Evolutionary conservation across 176 grass and related monocot species (phyloP).

Genomic region (Eremochloa ophiuroides): DNA sequence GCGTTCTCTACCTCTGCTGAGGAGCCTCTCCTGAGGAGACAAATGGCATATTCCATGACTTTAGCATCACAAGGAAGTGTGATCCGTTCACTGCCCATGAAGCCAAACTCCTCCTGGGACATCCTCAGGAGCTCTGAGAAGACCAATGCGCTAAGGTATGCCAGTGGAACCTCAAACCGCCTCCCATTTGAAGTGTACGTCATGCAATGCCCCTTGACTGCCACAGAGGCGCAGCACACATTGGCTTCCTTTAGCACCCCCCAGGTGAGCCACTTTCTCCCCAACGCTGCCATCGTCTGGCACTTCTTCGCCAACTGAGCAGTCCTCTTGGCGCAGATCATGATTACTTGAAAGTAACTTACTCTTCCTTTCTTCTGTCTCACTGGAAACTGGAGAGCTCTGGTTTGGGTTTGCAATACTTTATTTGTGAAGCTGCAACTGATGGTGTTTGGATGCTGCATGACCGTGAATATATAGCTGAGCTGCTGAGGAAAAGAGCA

Average conservation of each 20-base stretch:
- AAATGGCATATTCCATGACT: constrained; percentile 47
- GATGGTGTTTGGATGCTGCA: constrained; percentile 2
- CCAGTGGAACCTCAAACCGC: constrained; percentile 44
- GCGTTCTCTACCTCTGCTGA: constrained; percentile 44
- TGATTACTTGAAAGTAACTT: too few species aligned
- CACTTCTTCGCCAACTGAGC: constrained; percentile 30
- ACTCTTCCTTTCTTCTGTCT: not conserved
- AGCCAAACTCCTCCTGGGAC: constrained; percentile 53
- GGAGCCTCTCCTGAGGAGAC: constrained; percentile 31
- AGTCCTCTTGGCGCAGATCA: constrained; percentile 29
- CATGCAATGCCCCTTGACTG: constrained; percentile 35
- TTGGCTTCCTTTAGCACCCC: not conserved
- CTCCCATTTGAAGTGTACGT: constrained; percentile 25
- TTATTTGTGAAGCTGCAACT: not conserved
- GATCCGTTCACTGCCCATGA: constrained; percentile 10
- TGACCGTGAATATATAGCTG: not conserved
- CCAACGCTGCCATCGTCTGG: constrained; percentile 37
- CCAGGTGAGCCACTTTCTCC: constrained; percentile 38
- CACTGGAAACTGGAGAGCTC: not conserved
- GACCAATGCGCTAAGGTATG: constrained; percentile 3
- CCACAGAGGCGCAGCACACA: not conserved
- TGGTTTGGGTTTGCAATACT: not conserved
- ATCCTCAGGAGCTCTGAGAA: constrained; percentile 37
- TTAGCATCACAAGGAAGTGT: constrained; percentile 31
- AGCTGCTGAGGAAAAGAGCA: not conserved